Evolutionary conservation across 495 filamentous ascomycete species (phyloP).

Genomic region (Lichenothelia convexa): DNA sequence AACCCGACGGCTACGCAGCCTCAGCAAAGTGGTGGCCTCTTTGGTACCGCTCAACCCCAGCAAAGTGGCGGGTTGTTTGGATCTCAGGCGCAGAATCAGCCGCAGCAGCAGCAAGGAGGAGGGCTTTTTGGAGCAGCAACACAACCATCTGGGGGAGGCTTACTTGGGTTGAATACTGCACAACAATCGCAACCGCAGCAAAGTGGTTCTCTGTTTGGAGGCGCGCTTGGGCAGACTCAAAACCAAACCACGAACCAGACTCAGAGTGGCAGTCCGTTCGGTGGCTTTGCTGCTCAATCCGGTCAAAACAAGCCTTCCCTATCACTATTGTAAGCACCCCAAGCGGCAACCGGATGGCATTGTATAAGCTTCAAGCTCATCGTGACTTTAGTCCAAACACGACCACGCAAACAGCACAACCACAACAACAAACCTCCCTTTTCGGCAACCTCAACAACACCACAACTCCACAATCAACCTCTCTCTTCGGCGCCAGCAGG

Average conservation of each 20-base stretch:
- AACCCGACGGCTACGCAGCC: constrained; percentile 26
- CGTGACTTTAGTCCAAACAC: constrained; percentile 3
- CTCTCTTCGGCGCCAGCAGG: constrained; percentile 14
- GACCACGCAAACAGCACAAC: constrained; percentile 2
- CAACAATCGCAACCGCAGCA: constrained; percentile 22
- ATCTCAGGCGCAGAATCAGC: constrained; percentile 2
- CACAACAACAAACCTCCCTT: constrained; percentile 10
- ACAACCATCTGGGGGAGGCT: constrained; percentile 18
- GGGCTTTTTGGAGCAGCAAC: constrained; percentile 24
- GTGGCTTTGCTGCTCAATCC: constrained; percentile 6
- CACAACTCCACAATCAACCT: constrained; percentile 9
- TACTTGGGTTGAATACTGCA: constrained; percentile 23
- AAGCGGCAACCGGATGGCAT: too few relatives aligned
- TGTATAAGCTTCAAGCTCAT: too few relatives aligned
- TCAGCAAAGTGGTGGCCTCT: constrained; percentile 23
- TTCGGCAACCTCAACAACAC: constrained; percentile 12
- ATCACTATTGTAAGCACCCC: constrained; percentile 15
- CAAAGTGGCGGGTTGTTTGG: constrained; percentile 26
- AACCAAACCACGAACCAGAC: constrained; percentile 13
- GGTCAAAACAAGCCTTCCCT: constrained; percentile 7
- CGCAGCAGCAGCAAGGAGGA: constrained; percentile 15
- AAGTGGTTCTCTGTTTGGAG: constrained; percentile 20
- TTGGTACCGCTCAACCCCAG: constrained; percentile 16
- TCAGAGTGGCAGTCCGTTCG: constrained; percentile 20
- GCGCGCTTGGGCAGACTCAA: constrained; percentile 18